Percentiles rank a stretch among this genome's conserved stretches.
Evolutionary conservation across 768 basidiomycete genomes (phyloP).

Genomic region (Phanerochaete sordida): DNA sequence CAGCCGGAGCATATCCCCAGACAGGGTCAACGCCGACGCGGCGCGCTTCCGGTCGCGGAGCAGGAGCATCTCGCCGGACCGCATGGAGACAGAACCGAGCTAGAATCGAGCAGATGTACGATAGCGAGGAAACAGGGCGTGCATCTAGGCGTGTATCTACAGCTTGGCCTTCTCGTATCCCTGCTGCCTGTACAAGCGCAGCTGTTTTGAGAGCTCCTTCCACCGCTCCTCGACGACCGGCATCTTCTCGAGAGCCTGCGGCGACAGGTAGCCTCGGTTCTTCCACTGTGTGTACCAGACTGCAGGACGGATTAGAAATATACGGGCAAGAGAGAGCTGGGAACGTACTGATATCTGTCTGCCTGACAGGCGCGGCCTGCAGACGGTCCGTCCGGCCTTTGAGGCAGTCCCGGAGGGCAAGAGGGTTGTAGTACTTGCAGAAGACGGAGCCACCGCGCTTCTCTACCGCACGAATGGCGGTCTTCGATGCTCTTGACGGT

Average conservation of each 20-base stretch:
- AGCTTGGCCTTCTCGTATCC: constrained; percentile 33
- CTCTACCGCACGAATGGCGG: constrained; percentile 84
- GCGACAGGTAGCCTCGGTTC: constrained; percentile 76
- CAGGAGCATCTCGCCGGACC: constrained; percentile 34
- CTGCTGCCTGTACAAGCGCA: constrained; percentile 48
- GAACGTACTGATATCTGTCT: constrained; percentile 31
- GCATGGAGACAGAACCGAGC: constrained; percentile 40
- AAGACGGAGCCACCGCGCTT: constrained; percentile 76
- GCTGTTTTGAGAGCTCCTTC: constrained; percentile 58
- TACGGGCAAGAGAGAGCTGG: not conserved
- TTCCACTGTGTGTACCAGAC: constrained; percentile 76
- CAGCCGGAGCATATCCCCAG: constrained; percentile 30
- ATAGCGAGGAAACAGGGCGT: constrained; percentile 12
- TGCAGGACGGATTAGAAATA: too few relatives aligned
- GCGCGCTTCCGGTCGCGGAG: constrained; percentile 29
- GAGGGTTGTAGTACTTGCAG: constrained; percentile 88
- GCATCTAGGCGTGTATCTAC: constrained; percentile 14
- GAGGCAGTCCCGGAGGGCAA: constrained; percentile 77
- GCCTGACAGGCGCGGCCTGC: constrained; percentile 79
- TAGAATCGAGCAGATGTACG: not conserved
- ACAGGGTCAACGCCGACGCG: not conserved
- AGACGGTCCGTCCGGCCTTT: constrained; percentile 67
- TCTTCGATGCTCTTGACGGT: constrained; percentile 81
- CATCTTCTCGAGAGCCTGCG: constrained; percentile 49
- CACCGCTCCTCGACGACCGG: constrained; percentile 66